Evolutionary conservation across 2,329 filamentous ascomycete genomes (phyloP).

Genomic region (Penicillium sp.): DNA sequence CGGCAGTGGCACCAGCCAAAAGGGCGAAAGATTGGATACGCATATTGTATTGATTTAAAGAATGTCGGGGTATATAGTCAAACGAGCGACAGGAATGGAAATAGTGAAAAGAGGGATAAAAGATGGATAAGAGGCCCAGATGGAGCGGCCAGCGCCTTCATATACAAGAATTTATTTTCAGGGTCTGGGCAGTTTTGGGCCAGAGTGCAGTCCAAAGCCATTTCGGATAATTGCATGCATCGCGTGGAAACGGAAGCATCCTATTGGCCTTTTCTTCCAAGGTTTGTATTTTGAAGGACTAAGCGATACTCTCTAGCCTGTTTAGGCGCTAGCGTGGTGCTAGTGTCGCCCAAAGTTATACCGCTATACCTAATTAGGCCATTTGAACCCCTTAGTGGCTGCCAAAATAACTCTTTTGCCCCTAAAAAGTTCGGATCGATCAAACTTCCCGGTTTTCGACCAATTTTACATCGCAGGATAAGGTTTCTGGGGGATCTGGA

Average conservation of each 20-base stretch:
- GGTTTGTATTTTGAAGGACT: not conserved
- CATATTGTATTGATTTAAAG: constrained; percentile 1
- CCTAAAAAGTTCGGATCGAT: not conserved
- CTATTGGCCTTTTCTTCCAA: not conserved
- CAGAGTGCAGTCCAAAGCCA: not conserved
- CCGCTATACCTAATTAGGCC: not conserved
- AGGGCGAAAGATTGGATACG: constrained; percentile 4
- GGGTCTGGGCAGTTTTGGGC: not conserved
- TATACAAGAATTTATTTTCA: not conserved
- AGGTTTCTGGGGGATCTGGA: too few species aligned
- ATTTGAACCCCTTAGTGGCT: not conserved
- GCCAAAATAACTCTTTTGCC: not conserved
- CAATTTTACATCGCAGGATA: not conserved
- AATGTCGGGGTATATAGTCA: not conserved
- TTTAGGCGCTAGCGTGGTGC: not conserved
- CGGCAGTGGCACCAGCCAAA: constrained; percentile 3
- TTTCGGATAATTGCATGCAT: not conserved
- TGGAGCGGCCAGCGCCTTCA: not conserved
- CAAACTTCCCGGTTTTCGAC: not conserved
- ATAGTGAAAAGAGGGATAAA: not conserved
- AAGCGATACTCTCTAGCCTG: not conserved
- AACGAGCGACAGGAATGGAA: not conserved
- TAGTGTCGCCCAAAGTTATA: not conserved
- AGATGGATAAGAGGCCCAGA: not conserved
- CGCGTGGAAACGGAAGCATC: too few species aligned